These are phyloP conservation scores for Hippophae rhamnoides DNA, from an alignment of 306 rosid species.

Conservation along the genomic window DNA sequence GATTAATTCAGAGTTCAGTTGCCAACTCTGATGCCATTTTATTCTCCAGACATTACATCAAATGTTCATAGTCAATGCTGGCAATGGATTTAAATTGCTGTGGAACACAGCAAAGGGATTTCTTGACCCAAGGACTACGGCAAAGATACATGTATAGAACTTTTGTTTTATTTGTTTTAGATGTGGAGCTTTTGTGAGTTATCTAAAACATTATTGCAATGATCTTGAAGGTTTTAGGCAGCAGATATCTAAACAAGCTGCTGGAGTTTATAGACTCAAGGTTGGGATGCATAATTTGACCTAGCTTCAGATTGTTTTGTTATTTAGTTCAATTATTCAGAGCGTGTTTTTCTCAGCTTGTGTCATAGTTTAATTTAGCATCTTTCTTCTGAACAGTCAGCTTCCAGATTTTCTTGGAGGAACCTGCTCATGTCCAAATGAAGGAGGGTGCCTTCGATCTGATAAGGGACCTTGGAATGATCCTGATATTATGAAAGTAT, in stretches of 20 bases:
- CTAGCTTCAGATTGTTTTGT: neutral
- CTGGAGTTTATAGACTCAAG: slow-evolving; percentile 76
- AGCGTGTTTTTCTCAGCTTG: neutral
- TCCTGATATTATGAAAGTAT: slow-evolving; percentile 75
- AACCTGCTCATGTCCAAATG: slow-evolving; percentile 70
- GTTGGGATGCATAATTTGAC: slow-evolving; percentile 30
- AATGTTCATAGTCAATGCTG: slow-evolving; percentile 96
- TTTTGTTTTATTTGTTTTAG: slow-evolving; percentile 17
- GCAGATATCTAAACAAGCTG: slow-evolving; percentile 53
- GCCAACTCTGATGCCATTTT: slow-evolving; percentile 29
- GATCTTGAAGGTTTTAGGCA: slow-evolving; percentile 71
- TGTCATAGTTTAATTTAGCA: slow-evolving; percentile 8
- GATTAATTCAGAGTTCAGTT: neutral
- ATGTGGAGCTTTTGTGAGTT: slow-evolving; percentile 15
- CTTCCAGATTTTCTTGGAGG: slow-evolving; percentile 95
- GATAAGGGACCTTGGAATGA: slow-evolving; percentile 95
- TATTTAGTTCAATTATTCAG: neutral
- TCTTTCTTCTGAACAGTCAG: slow-evolving; percentile 49
- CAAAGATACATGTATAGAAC: slow-evolving; percentile 66
- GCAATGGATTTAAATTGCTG: slow-evolving; percentile 73
- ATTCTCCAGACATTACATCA: slow-evolving; percentile 75
- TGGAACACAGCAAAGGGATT: slow-evolving; percentile 84
- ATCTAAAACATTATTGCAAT: slow-evolving; percentile 15
- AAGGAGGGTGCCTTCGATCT: slow-evolving; percentile 86
- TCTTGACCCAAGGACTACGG: slow-evolving; percentile 91